Conservation (phyloP, 148 eudicot genomes). For the Spergularia bocconei region DNA sequence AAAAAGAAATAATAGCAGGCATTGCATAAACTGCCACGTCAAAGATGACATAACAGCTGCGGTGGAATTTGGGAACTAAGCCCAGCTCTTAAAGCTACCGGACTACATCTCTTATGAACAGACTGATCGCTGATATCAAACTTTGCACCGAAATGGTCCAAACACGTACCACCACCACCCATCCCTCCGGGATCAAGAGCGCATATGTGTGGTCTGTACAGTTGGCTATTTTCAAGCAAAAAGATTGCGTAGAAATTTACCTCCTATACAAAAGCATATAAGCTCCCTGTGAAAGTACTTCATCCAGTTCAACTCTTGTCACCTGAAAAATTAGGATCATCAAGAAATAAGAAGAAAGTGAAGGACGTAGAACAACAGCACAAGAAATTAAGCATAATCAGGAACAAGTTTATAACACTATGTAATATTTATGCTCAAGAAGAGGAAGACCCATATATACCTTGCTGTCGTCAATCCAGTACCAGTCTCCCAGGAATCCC, state of each 20-base stretch:
- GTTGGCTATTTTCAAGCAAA: not conserved
- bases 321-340: conserved; percentile 47
- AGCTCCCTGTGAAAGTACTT: conserved; percentile 94
- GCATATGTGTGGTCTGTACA: not conserved
- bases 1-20: not conserved
- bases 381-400: not conserved
- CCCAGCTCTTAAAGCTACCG: not conserved
- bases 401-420: not conserved
- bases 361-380: not conserved
- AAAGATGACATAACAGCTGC: not conserved
- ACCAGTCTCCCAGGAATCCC: conserved; percentile 83
- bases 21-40: not conserved
- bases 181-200: not conserved
- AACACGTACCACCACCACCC: not conserved
- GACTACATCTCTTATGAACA: not conserved
- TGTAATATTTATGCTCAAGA: too few relatives aligned
- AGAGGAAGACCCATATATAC: conserved; percentile 29
- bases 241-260: conserved; percentile 29
- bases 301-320: conserved; percentile 67
- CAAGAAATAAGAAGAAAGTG: not conserved
- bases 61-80: not conserved
- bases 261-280: conserved; percentile 96
- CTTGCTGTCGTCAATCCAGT: conserved; percentile 89
- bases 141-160: not conserved
- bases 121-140: not conserved